phyloP scores from a whole-genome alignment of 306 rosid species.

The Dalbergia cultrata region DNA sequence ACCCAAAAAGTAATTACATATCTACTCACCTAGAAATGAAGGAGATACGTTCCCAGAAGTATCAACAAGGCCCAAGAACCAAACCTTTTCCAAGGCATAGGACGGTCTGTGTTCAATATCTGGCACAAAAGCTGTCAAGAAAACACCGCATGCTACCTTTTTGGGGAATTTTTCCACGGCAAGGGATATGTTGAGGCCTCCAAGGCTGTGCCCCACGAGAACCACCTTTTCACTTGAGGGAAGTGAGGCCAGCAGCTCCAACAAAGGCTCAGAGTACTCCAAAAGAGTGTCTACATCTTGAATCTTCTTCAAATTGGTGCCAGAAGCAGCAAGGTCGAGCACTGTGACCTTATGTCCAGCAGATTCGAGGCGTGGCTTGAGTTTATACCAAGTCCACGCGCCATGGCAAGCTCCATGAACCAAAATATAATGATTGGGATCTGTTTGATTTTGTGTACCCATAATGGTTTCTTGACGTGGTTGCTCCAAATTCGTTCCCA shows the following conservation, averaged over 20 bases:
- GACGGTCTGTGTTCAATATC: constrained; percentile 62
- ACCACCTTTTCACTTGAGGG: constrained; percentile 59
- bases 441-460: not conserved
- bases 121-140: constrained; percentile 70
- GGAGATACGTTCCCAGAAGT: too few species aligned
- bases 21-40: too few species aligned
- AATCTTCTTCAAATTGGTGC: constrained; percentile 51
- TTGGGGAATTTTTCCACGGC: constrained; percentile 72
- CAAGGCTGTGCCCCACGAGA: constrained; percentile 82
- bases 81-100: constrained; percentile 64
- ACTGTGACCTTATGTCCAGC: constrained; percentile 62
- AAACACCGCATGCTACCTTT: constrained; percentile 64
- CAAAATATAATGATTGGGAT: constrained; percentile 56
- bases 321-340: constrained; percentile 66
- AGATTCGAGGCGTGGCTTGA: constrained; percentile 61
- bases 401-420: constrained; percentile 78
- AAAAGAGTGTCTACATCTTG: constrained; percentile 51
- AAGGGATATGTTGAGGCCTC: constrained; percentile 70
- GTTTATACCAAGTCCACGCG: constrained; percentile 76
- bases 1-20: too few species aligned
- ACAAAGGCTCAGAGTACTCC: constrained; percentile 59
- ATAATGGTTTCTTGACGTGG: not conserved
- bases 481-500: not conserved
- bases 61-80: not conserved
- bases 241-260: constrained; percentile 57